Evolutionary conservation across 129 eudicot genomes (phyloP), one percentile per base, ranked within the genome.

Genomic region (Kitagawia praeruptora): DNA sequence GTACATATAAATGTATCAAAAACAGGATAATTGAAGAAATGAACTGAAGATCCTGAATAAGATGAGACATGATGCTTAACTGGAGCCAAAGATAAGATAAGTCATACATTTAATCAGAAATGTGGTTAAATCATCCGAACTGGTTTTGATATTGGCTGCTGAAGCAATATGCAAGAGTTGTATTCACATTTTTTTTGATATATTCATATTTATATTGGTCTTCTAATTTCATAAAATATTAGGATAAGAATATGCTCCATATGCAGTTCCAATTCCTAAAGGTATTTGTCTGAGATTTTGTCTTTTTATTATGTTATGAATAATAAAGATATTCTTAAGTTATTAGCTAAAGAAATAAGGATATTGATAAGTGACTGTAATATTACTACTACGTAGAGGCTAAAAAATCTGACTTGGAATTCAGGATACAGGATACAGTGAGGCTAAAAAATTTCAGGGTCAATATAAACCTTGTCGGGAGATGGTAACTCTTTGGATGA

Each of bases 401-500:
- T 34, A 34, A 34, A 34, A 34, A 34, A 34, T 54, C 25, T 58
- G 67, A 58, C 67, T n/a, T 58, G 2, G 12, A n/a, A 58, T 58
- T 56, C 31, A 58, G 67, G 67, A 58, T n/a, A 21, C 61, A 56
- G 12, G 67, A 58, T n/a, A 21, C 61, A 56, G 12, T 56, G 64
- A 23, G 67, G 27, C 67, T n/a, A 73, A 42, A 23, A 39, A 56
- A 54, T 2, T 15, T 34, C 3, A 39, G 44, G 34, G 12, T 77
- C 18, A 77, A 27, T 7, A 37, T 44, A 74, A 63, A 92, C 98
- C 97, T 90, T 84, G 44, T 87, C 92, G 40, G 74, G 79, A 80
- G 97, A 69, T 45, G 93, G 89, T 54, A 87, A 70, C 49, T 82
- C 86, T 81, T 81, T 85, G 80, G 67, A 23, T 10, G 97, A 91